Percentiles rank a stretch among this genome's conserved stretches.
Evolutionary conservation across 768 basidiomycete species (phyloP).

Genomic region (Leccinum sublutescens): DNA sequence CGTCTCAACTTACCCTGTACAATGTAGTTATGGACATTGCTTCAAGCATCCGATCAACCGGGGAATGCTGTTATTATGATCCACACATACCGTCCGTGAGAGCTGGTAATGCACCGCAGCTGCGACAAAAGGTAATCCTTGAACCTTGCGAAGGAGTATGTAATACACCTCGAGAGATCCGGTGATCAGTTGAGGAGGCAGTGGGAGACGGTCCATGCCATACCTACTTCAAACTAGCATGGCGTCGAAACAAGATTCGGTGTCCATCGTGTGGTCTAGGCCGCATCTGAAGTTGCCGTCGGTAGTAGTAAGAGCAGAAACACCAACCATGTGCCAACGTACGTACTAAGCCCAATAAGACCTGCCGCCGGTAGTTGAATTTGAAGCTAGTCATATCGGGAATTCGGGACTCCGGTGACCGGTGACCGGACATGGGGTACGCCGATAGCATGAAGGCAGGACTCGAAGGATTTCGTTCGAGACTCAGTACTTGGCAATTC

Average conservation of each 20-base stretch:
- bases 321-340: constrained; percentile 30
- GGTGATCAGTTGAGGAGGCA: constrained; percentile 93
- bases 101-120: constrained; percentile 97
- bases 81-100: constrained; percentile 80
- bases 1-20: constrained; percentile 95
- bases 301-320: constrained; percentile 1
- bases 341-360: constrained; percentile 85
- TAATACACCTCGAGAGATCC: constrained; percentile 97
- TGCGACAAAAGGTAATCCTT: constrained; percentile 96
- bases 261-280: no score
- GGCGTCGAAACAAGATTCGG: constrained; percentile 62
- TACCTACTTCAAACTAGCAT: constrained; percentile 80
- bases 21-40: constrained; percentile 95
- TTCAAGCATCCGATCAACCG: constrained; percentile 96
- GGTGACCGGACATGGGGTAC: no score
- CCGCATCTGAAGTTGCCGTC: not conserved
- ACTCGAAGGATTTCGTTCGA: not conserved
- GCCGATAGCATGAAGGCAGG: no score
- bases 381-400: constrained; percentile 95
- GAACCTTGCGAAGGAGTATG: constrained; percentile 93
- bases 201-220: constrained; percentile 97
- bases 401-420: no score
- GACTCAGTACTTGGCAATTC: not conserved
- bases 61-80: constrained; percentile 56
- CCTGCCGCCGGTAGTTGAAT: constrained; percentile 74